Base-by-base conservation (phyloP, 2,329 filamentous ascomycete species). In the Aspergillus aculeatus region DNA sequence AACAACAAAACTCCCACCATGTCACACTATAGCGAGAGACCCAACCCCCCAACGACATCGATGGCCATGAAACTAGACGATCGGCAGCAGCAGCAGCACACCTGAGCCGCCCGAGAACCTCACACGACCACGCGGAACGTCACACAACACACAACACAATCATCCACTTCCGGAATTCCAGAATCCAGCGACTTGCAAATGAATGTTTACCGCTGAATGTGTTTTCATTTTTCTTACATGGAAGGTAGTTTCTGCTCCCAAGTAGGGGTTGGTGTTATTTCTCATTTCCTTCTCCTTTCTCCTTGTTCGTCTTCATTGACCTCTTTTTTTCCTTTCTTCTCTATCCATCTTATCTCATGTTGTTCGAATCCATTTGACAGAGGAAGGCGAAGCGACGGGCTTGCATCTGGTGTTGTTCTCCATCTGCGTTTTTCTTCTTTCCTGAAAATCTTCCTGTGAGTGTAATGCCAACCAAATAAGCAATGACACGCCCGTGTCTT, bases 381-480 rank as follows among this genome's bases (percentile, higher is more conserved):
- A 65, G 62, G 64, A 64, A 69, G 63, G 66, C 62, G 61, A 64
- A 64, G 68, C 66, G 66, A 68, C 65, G 66, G 65, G 66, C 61
- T 44, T 69, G 66, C 67, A 69, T 70, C 58, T 68, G 67, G 65
- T 67, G 63, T 69, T 69, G 56, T 68, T 19, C 38, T 44, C 61
- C 59, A 62, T 64, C 64, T 66, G 62, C 63, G 57, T 66, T 63
- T 66, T 68, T 57, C 61, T 51, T 57, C 59, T 64, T 59, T 56
- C 50, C 29, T 59, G 49, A 64, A 63, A 65, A 63, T 62, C 57
- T 65, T 66, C 60, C 59, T 68, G 66, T 69, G 66, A 68, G 68
- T 68, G 66, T 70, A 69, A 69, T 67, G 68, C 65, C 65, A 68
- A 70, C 64, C 65, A 68, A 68, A 68, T 69, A 65, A 67, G 66